Evolutionary conservation across 2,329 filamentous ascomycete species (phyloP).

Genomic region (Cadophora gregata): DNA sequence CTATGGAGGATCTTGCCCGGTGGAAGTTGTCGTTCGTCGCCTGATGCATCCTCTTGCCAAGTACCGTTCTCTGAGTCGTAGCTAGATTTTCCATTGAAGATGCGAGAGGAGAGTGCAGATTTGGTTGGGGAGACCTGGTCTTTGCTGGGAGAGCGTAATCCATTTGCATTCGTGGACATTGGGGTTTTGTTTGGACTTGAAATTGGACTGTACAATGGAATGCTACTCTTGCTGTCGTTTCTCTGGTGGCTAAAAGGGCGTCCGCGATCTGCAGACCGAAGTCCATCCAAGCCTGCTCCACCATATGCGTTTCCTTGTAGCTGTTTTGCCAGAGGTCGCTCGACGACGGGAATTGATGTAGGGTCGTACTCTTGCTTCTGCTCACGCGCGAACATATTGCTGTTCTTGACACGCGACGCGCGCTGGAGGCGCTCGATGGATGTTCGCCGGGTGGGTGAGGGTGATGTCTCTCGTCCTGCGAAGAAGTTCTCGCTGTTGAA

Average conservation of each 20-base stretch:
- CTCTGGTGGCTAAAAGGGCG: slow-evolving; percentile 52
- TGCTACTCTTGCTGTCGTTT: slow-evolving; percentile 64
- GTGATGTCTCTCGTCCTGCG: slow-evolving; percentile 59
- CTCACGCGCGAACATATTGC: slow-evolving; percentile 93
- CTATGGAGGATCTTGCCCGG: slow-evolving; percentile 75
- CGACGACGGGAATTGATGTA: slow-evolving; percentile 74
- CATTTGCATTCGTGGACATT: slow-evolving; percentile 45
- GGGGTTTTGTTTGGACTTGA: slow-evolving; percentile 45
- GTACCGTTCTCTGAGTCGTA: slow-evolving; percentile 73
- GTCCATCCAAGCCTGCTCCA: slow-evolving; percentile 59
- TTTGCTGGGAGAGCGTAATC: slow-evolving; percentile 62
- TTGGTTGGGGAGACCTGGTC: slow-evolving; percentile 82
- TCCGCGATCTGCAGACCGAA: slow-evolving; percentile 56
- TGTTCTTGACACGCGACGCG: slow-evolving; percentile 95
- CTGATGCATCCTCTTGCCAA: slow-evolving; percentile 70
- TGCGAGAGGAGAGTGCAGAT: slow-evolving; percentile 78
- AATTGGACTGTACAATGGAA: slow-evolving; percentile 61
- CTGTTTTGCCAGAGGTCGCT: slow-evolving; percentile 78
- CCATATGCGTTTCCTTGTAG: slow-evolving; percentile 75
- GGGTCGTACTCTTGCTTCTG: slow-evolving; percentile 94
- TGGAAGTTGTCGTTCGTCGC: slow-evolving; percentile 63
- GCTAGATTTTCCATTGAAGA: slow-evolving; percentile 64
- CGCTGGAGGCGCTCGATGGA: slow-evolving; percentile 96
- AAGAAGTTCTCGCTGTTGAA: slow-evolving; percentile 73
- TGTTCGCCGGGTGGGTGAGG: slow-evolving; percentile 77